Percentiles rank a stretch among this genome's conserved stretches.
Conservation (phyloP, 768 basidiomycete genomes). For the Trametes cinnabarina region DNA sequence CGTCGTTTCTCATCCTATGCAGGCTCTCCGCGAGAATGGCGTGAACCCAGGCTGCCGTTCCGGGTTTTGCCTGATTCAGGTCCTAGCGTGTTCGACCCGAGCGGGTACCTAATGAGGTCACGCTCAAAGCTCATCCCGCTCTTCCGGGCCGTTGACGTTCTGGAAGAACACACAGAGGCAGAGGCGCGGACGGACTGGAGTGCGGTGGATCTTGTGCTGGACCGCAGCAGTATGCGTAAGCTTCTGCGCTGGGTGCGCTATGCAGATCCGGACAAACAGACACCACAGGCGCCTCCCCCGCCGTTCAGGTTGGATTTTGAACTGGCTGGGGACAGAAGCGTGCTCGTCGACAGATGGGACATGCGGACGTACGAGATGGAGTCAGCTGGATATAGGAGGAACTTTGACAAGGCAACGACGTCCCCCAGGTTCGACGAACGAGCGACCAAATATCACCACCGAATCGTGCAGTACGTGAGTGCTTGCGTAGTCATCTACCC, state of each 20-base stretch:
- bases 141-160: conserved; percentile 53
- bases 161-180: conserved; percentile 15
- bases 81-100: conserved; percentile 51
- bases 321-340: conserved; percentile 52
- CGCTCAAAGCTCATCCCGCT: conserved; percentile 48
- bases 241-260: conserved; percentile 51
- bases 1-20: too few species aligned
- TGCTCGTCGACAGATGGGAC: conserved; percentile 64
- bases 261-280: not conserved
- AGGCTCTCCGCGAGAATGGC: conserved; percentile 65
- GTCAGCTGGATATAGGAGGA: conserved; percentile 50
- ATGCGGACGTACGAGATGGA: conserved; percentile 25
- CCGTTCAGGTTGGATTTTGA: conserved; percentile 68
- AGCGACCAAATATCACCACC: conserved; percentile 11
- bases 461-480: conserved; percentile 25
- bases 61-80: conserved; percentile 54
- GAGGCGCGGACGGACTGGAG: conserved; percentile 35
- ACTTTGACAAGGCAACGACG: conserved; percentile 44
- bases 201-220: conserved; percentile 47
- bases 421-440: conserved; percentile 12
- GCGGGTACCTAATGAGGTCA: conserved; percentile 42
- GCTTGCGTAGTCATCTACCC: not conserved
- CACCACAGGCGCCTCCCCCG: not conserved
- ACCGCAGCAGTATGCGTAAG: conserved; percentile 64
- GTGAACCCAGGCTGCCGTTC: conserved; percentile 42